Percentiles rank a stretch among this genome's conserved stretches.
These are phyloP conservation scores for Gigaspora rosea DNA, from an alignment of 192 early-diverging fungal genomes.

Conservation along the genomic window DNA sequence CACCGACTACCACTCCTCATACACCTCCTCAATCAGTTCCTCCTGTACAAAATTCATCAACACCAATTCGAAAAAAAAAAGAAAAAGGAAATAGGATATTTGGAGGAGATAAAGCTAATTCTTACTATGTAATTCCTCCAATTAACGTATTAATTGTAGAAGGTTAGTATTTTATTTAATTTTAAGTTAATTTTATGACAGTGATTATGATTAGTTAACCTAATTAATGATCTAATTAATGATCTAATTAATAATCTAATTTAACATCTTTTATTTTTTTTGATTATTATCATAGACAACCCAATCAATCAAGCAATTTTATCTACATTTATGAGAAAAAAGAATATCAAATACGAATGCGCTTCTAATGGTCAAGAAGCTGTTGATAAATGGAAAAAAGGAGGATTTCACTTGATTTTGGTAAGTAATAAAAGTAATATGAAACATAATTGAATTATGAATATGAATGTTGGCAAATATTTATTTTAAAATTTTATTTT, in stretches of 20 bases:
- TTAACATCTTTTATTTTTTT: too few relatives aligned
- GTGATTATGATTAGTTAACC: not conserved
- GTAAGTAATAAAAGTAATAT: constrained; percentile 40
- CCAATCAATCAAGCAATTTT: constrained; percentile 73
- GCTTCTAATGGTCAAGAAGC: constrained; percentile 83
- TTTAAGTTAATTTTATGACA: too few relatives aligned
- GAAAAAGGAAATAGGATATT: constrained; percentile 8
- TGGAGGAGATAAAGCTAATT: constrained; percentile 28
- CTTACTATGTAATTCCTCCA: constrained; percentile 52
- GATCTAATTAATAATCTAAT: too few relatives aligned
- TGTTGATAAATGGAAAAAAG: constrained; percentile 71
- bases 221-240: too few relatives aligned
- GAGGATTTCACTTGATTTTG: constrained; percentile 67
- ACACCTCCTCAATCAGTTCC: not conserved
- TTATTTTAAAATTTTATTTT: not conserved
- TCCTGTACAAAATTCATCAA: not conserved
- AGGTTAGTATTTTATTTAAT: constrained; percentile 41
- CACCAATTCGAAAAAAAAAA: not conserved
- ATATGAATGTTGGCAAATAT: not conserved
- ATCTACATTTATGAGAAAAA: constrained; percentile 69
- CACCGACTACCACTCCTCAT: constrained; percentile 1
- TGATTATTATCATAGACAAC: constrained; percentile 56
- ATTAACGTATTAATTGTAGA: constrained; percentile 82
- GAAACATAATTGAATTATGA: not conserved
- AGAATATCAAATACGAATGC: constrained; percentile 71